Evolutionary conservation across 164 flowering plant species (phyloP), one percentile per base, ranked within the genome.

Genomic region (Dillenia suffruticosa): DNA sequence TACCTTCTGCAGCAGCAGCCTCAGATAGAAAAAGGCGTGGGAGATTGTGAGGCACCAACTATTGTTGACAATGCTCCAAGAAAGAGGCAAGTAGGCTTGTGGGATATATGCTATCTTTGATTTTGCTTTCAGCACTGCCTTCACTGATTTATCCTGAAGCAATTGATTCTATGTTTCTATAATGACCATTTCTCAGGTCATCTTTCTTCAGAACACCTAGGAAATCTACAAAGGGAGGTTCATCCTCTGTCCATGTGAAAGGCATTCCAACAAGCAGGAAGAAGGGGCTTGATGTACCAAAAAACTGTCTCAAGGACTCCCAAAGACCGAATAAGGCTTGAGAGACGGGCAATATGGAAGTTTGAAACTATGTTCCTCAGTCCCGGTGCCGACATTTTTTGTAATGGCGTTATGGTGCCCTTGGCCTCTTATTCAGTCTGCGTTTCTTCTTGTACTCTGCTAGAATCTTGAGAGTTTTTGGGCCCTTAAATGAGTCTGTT

Each of bases 11-110:
- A 76, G 79, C 71, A 32, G 49, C 58, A 44, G 46, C 56, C 47
- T 32, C 70, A 64, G 44, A 46, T 64, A 58, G 71, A 54, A 32
- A 51, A 44, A 56, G 49, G 53, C 40, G 61, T 64, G 46, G 66
- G 56, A 57, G n/a, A 61, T n/a, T 47, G 44, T 19, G 70, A 47
- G 16, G 46, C 61, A 19, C 44, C 64, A 40, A 68, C 61, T 65
- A 24, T 58, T 62, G 57, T 49, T 43, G 55, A 55, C 58, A 68
- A 64, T 56, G 72, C 59, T 64, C 62, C 66, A 47, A 65, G 61
- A 57, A 74, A 61, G 61, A 76, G 84, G 82, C 70, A 76, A 74
- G 81, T 67, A 44, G 5, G 46, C 2, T 62, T 51, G 47, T 44
- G 44, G 51, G 44, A 40, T n/a, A 58, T 14, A 22, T 49, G 11